Conservation (phyloP, 1,284 basidiomycete genomes). For the Dichomitus squalens region DNA sequence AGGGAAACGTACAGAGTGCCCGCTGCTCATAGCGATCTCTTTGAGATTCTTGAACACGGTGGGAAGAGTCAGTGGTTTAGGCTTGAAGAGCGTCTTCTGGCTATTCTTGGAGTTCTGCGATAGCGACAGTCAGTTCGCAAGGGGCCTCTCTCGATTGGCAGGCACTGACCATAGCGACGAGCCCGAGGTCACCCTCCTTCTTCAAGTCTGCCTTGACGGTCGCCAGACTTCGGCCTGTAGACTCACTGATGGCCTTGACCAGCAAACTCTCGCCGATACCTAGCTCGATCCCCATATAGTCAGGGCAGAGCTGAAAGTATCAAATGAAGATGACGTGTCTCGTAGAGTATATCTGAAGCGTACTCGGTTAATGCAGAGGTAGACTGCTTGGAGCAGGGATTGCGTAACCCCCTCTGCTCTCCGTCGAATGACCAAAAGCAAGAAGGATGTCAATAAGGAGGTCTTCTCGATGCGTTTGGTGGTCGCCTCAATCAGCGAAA, state of each 20-base stretch:
- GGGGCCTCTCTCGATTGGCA: not conserved
- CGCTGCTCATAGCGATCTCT: conserved; percentile 85
- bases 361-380: conserved; percentile 97
- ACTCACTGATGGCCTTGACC: conserved; percentile 95
- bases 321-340: not conserved
- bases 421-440: conserved; percentile 87
- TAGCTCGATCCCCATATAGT: conserved; percentile 94
- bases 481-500: conserved; percentile 90
- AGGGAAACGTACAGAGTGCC: conserved; percentile 66
- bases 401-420: conserved; percentile 71
- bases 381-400: conserved; percentile 86
- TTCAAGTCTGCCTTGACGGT: conserved; percentile 92
- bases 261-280: conserved; percentile 96
- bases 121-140: not conserved
- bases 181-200: conserved; percentile 92
- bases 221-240: conserved; percentile 84
- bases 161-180: conserved; percentile 86
- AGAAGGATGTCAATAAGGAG: conserved; percentile 84
- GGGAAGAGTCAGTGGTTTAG: conserved; percentile 87
- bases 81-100: conserved; percentile 95
- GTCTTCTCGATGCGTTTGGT: conserved; percentile 97
- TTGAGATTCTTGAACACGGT: conserved; percentile 86
- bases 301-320: conserved; percentile 78
- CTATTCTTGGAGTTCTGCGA: conserved; percentile 87
- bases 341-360: conserved; percentile 29